Evolutionary conservation across 345 rosid genomes (phyloP).

Genomic region (Acer campestre): DNA sequence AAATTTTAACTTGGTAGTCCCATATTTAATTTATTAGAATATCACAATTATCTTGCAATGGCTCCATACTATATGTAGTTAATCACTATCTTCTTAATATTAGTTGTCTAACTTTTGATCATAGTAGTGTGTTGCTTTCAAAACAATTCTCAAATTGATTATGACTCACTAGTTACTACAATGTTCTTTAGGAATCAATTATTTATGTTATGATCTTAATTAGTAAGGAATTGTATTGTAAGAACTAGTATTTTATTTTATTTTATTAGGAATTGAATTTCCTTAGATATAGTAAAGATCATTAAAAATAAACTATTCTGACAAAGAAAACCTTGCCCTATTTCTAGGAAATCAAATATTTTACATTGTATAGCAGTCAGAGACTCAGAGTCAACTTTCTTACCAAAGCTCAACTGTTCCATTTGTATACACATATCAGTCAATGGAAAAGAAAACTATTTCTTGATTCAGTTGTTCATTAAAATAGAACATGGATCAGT

Average conservation of each 20-base stretch:
- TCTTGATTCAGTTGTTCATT: not conserved
- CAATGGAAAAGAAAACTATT: not conserved
- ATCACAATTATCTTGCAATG: not conserved
- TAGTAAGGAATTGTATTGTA: not conserved
- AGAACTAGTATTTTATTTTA: not conserved
- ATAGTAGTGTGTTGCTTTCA: not conserved
- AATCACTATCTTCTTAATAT: not conserved
- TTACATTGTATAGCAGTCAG: not conserved
- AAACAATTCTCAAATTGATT: not conserved
- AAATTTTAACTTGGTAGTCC: not conserved
- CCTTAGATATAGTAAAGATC: not conserved
- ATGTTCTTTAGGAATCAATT: not conserved
- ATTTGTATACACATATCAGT: not conserved
- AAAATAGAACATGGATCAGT: not conserved
- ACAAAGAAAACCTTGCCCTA: not conserved
- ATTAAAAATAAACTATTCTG: not conserved
- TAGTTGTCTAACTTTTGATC: not conserved
- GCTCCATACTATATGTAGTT: not conserved
- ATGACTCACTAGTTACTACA: not conserved
- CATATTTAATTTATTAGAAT: not conserved
- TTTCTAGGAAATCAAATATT: not conserved
- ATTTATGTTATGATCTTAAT: not conserved
- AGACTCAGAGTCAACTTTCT: not conserved
- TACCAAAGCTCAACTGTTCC: not conserved
- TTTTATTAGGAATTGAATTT: not conserved